Evolutionary conservation across 179 eudicot genomes (phyloP), one percentile per base, ranked within the genome.

Genomic region (Patellifolia procumbens): DNA sequence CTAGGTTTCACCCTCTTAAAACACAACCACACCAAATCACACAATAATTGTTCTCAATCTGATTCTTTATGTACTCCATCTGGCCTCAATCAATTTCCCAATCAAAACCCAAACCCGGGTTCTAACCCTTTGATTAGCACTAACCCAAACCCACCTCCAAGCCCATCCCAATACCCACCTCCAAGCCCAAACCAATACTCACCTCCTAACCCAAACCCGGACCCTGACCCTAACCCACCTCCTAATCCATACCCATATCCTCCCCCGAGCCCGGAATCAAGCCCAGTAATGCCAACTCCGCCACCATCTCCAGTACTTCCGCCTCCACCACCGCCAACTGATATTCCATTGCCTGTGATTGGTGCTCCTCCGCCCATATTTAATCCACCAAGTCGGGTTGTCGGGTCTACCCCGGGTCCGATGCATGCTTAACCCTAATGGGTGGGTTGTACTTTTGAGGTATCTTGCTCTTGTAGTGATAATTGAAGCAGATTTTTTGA

Each of bases 1-100:
- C 43, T 94, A 15, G 97, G 97, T 7, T 86, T 94, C 71, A 88
- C 88, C 24, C 29, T 92, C 9, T n/a, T 89, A 15, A 75, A 84
- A 24, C 92, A 81, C 15, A 55, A 69, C 66, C 2, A 61, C 69
- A 82, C 61, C 4, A 86, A 89, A 70, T 61, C 88, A 31, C 85
- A 83, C 76, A 76, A 85, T 16, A 76, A 85, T 16, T 89, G 89
- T 63, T 46, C 77, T 43, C 4, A 65, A 65, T 65, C 70, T 53
- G 83, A 68, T 13, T 34, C 74, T 65, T 72, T 87, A 3, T 83
- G 87, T 39, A 16, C 39, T 32, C 16, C 62, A 32, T 53, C 37
- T 13, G 3, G 2, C 10, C 83, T 87, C 0, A 43, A 71, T 3
- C 24, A 68, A 13, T 72, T 74, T 42, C 82, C 83, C 8, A 22